Base-by-base conservation (phyloP, 2,329 filamentous ascomycete genomes). In the Myriangium duriaei region DNA sequence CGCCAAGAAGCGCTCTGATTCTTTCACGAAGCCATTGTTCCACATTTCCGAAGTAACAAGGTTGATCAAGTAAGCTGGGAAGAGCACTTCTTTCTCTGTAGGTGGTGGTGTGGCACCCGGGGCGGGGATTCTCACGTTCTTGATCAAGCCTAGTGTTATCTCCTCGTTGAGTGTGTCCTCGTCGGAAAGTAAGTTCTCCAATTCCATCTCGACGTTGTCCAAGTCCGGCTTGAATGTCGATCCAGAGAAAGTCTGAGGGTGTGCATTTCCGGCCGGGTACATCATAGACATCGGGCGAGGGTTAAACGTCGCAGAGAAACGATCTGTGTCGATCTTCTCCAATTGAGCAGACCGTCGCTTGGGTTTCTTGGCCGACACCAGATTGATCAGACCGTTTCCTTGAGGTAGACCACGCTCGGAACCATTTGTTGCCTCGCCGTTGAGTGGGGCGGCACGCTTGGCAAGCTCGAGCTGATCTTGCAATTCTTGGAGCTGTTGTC, bases 21-120 rank as follows among this genome's bases (percentile, higher is more conserved):
- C 91, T 68, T 98, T 98, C 51, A 98, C 91, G 56, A 95, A 98
- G 32, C 91, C 91, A 53, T 98, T 98, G 68, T 98, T 98, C 91
- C 91, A 98, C 91, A 98, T 98, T 67, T 98, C 91, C 11, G 87
- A 96, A 10, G 91, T 98, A 46, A 98, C 91, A 44, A 98, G 72
- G 62, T 98, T 98, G 69, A 98, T 98, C 51, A 98, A 78, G 60
- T 96, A 98, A 7, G 91, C 88, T 21, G 91, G 91, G 79, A 98
- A 98, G 37, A 98, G 71, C 14, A 98, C 88, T 60, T 98, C 91
- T 67, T 98, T 98, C 64, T 98, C 91, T 12, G 86, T 94, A 9
- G 91, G 88, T 37, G 87, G 81, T 13, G 88, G 87, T 37, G 76
- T 88, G 21, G 82, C 79, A 55, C 78, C 83, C 32, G 91, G 88